Evolutionary conservation across 345 rosid species (phyloP).

Genomic region (Citrus hindsii): DNA sequence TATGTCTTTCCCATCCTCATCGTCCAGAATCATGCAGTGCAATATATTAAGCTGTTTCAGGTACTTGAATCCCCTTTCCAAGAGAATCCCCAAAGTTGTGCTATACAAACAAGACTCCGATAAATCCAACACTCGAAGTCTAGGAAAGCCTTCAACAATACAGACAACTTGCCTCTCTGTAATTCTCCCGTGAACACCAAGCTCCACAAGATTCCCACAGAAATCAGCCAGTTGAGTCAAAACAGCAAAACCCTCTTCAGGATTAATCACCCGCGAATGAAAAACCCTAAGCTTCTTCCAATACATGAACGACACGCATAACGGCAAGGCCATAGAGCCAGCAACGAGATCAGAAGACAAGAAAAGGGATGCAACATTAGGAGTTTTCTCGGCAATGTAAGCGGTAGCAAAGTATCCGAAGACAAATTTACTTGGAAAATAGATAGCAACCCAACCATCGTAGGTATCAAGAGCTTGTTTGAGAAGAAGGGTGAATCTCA

Average conservation of each 20-base stretch:
- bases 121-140: slow-evolving; percentile 2
- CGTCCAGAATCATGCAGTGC: slow-evolving; percentile 13
- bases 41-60: slow-evolving; percentile 11
- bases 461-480: not conserved
- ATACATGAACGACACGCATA: not conserved
- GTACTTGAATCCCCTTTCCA: not conserved
- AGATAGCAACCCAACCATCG: slow-evolving; percentile 8
- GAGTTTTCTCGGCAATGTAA: slow-evolving; percentile 13
- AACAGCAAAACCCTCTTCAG: not conserved
- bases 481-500: slow-evolving; percentile 9
- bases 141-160: slow-evolving; percentile 4
- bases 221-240: slow-evolving; percentile 9
- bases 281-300: slow-evolving; percentile 10
- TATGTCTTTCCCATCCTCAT: slow-evolving; percentile 8
- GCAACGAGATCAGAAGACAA: not conserved
- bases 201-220: slow-evolving; percentile 3
- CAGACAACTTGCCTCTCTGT: not conserved
- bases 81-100: slow-evolving; percentile 2
- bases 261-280: not conserved
- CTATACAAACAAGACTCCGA: slow-evolving; percentile 3
- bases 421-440: not conserved
- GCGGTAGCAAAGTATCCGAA: slow-evolving; percentile 12
- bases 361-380: not conserved
- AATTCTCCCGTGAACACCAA: slow-evolving; percentile 10
- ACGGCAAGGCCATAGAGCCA: not conserved